Base-by-base conservation (phyloP, 2,329 filamentous ascomycete genomes). In the Hymenoscyphus salicellus region DNA sequence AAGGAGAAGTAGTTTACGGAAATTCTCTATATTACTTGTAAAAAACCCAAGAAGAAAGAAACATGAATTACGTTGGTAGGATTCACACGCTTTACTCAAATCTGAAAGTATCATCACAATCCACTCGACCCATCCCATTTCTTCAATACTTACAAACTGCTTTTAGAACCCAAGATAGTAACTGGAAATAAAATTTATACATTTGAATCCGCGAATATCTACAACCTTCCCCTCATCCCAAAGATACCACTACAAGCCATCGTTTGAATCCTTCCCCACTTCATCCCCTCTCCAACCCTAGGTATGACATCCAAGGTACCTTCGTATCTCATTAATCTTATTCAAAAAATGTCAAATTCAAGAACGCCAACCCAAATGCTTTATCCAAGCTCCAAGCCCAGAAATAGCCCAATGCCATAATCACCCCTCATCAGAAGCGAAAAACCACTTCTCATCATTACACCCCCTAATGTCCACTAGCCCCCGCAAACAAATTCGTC, bases 401-500 rank as follows among this genome's bases (percentile, higher is more conserved):
- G 7, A 49, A 11, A 11, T 5, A 10, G 26, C 46, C 43, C 17
- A 60, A 65, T 63, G 61, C 61, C 41, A 62, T 55, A 61, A 57
- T 36, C 36, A 64, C 59, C 26, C 49, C 36, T 64, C 58, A 58
- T 10, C 20, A 36, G 32, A 49, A 52, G 16, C 20, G 16, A 30
- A 14, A 62, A 58, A 7, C 17, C n/a, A 58, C 56, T 43, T 11
- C 32, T 33, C 32, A 33, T 33, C 8, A 33, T 33, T 6, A 32
- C 7, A 32, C 30, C 30, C 30, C 30, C 74, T 78, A 91, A 78
- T 90, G 86, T 63, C 83, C 82, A 63, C 83, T 55, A 58, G 83
- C 71, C 7, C 64, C 84, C 60, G 86, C 82, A 72, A 95, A 93
- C 16, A 90, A 87, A 76, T 98, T 98, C 74, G 93, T 92, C 55